These are phyloP conservation scores for Coniochaeta sp. DNA, from an alignment of 2,329 filamentous ascomycete genomes.

Conservation along the genomic window DNA sequence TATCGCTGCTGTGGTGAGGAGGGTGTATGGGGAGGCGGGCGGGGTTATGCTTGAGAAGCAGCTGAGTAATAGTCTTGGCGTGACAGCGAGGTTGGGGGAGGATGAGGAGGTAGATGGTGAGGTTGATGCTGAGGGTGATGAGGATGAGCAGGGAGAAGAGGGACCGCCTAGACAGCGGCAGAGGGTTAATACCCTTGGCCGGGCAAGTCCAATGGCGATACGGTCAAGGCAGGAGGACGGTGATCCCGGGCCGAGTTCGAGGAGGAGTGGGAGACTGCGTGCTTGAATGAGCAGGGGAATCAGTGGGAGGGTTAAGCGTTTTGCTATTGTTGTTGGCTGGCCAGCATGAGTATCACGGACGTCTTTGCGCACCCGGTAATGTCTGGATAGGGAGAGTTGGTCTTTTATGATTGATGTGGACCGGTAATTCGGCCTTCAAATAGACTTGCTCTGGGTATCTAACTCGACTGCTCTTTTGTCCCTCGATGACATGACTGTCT, in stretches of 20 bases:
- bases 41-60: slow-evolving; percentile 49
- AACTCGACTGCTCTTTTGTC: no score
- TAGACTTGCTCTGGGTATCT: no score
- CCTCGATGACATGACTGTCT: no score
- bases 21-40: slow-evolving; percentile 47
- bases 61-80: slow-evolving; percentile 54
- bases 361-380: no score
- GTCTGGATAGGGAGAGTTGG: no score
- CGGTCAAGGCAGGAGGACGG: slow-evolving; percentile 7
- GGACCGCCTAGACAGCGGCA: neutral
- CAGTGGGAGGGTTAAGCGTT: no score
- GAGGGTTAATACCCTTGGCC: neutral
- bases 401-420: no score
- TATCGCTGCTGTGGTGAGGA: slow-evolving; percentile 61
- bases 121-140: slow-evolving; percentile 1
- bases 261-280: neutral
- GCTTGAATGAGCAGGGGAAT: neutral
- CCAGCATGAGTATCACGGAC: no score
- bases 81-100: slow-evolving; percentile 24
- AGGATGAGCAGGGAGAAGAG: slow-evolving; percentile 14
- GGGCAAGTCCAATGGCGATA: slow-evolving; percentile 5
- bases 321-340: no score
- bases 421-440: no score
- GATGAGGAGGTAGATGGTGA: slow-evolving; percentile 4
- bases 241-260: slow-evolving; percentile 12